A percentile compares a stretch with the other conserved stretches of the same genome.
Evolutionary conservation across 2,329 filamentous ascomycete species (phyloP).

Genomic region (Pyrenophora teres): DNA sequence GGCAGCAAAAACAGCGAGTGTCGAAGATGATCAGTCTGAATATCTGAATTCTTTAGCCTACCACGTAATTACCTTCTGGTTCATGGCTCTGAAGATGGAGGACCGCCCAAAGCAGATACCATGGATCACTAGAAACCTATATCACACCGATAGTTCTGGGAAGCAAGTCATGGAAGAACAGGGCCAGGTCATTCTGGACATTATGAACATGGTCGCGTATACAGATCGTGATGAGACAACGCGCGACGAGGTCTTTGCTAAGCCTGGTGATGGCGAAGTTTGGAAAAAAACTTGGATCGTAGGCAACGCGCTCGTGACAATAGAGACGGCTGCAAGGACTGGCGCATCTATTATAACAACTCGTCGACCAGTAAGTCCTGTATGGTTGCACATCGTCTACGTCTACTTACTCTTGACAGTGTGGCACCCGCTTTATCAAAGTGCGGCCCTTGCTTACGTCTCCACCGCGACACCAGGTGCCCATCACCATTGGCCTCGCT

Average conservation of each 20-base stretch:
- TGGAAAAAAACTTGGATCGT: constrained; percentile 72
- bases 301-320: constrained; percentile 73
- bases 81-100: constrained; percentile 81
- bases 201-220: constrained; percentile 88
- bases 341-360: constrained; percentile 74
- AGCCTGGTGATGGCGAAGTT: constrained; percentile 68
- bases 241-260: constrained; percentile 68
- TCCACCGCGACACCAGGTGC: constrained; percentile 49
- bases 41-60: constrained; percentile 95
- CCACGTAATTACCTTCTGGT: constrained; percentile 97
- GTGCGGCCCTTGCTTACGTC: constrained; percentile 44
- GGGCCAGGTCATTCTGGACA: constrained; percentile 89
- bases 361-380: constrained; percentile 70
- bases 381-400: background rate
- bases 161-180: constrained; percentile 84
- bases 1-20: constrained; percentile 48
- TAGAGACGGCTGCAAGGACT: constrained; percentile 69
- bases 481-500: constrained; percentile 46
- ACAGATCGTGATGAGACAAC: constrained; percentile 81
- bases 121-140: constrained; percentile 86
- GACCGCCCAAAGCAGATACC: constrained; percentile 83
- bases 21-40: constrained; percentile 78
- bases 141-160: constrained; percentile 76
- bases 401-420: constrained; percentile 30
- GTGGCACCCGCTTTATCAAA: constrained; percentile 50